Evolutionary conservation across 2,329 filamentous ascomycete genomes (phyloP), one percentile per base, ranked within the genome.

Genomic region (Hypoxylon sp.): DNA sequence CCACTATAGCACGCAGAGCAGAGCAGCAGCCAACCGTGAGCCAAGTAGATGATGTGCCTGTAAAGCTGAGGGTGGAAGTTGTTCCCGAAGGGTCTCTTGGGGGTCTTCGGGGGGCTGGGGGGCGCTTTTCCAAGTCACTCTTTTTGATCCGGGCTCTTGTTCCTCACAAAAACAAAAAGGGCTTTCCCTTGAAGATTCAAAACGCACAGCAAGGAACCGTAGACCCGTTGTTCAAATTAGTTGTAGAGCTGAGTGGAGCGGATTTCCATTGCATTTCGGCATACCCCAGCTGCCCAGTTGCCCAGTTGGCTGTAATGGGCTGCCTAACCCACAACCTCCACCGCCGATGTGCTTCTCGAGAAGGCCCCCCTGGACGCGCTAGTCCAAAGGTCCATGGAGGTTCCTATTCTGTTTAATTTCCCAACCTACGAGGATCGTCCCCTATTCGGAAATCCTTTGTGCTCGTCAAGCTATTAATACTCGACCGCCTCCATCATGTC

Each of bases 401-500:
- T 62, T 62, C 70, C 70, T 68, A 65, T 68, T 73, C 68, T 66
- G 60, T 72, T 65, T 75, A 78, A 78, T 78, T 77, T 78, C 76
- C 76, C 76, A 74, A 51, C 47, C 57, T 50, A 55, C 66, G 69
- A 73, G 57, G 65, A 71, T 72, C 68, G 65, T 74, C 74, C 73
- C 72, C 75, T 75, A 69, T 75, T 62, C 53, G 60, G 69, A 50
- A 67, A 65, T 60, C 50, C 73, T 75, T 74, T 75, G 72, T 75
- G 60, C 27, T 67, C 42, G 68, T 68, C 58, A 70, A 17, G 62
- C 72, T 85, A 85, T 85, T 85, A 85, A 85, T 84, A 82, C 79
- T 77, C 76, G 76, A 73, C 77, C 74, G 70, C 78, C 80, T 79
- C 81, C 79, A 75, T 54, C 64, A 65, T 62, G 67, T 53, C 55